phyloP scores from a whole-genome alignment of 306 rosid species.

The Vachellia collinsii region DNA sequence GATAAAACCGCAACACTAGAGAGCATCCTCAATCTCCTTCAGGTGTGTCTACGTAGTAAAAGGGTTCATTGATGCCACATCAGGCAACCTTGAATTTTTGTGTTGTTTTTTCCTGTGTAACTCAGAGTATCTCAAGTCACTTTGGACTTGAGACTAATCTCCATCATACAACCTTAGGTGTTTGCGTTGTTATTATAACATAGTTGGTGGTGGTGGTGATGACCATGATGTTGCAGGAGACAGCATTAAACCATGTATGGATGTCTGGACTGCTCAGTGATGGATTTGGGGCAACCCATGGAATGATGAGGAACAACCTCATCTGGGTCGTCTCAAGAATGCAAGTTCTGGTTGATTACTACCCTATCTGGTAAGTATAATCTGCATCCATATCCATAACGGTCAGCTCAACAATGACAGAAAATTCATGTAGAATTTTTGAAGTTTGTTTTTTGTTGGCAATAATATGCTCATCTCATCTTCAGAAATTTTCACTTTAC shows the following conservation, averaged over 20 bases:
- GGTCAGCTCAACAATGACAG: neutral
- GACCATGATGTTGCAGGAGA: slow-evolving; percentile 60
- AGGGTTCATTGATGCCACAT: neutral
- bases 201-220: neutral
- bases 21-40: slow-evolving; percentile 83
- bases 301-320: slow-evolving; percentile 83
- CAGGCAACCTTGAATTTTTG: neutral
- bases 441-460: slow-evolving; percentile 1
- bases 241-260: slow-evolving; percentile 93
- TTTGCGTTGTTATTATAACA: slow-evolving; percentile 1
- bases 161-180: neutral
- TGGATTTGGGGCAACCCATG: slow-evolving; percentile 97
- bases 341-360: slow-evolving; percentile 79
- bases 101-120: too few species aligned
- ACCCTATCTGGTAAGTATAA: slow-evolving; percentile 75
- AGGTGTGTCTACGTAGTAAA: slow-evolving; percentile 55
- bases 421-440: slow-evolving; percentile 1
- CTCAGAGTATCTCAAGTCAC: too few species aligned
- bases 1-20: slow-evolving; percentile 93
- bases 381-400: neutral
- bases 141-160: too few species aligned
- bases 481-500: neutral
- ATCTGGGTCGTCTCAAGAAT: slow-evolving; percentile 96
- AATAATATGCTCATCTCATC: slow-evolving; percentile 28
- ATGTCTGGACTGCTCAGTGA: slow-evolving; percentile 90